Conservation (phyloP, 169 alveolate species). For the Toxoplasma gondii region DNA sequence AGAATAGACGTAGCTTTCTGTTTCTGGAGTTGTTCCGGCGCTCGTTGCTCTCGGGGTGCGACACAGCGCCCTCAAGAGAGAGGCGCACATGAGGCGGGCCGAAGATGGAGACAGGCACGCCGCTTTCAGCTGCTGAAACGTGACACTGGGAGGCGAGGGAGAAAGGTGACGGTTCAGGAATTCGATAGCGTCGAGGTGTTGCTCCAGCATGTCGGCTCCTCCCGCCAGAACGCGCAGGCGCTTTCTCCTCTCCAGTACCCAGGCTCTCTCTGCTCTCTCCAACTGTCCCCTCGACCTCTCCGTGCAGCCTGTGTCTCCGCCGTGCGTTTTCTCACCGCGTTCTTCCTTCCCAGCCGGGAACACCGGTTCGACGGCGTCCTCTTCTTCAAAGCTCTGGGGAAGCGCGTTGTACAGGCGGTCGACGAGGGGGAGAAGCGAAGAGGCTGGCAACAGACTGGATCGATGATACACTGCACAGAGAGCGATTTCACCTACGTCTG, state of each 20-base stretch:
- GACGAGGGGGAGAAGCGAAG: neutral
- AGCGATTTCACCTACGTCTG: constrained; percentile 26
- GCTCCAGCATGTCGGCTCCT: constrained; percentile 46
- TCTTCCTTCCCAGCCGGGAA: constrained; percentile 1
- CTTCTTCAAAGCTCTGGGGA: constrained; percentile 33
- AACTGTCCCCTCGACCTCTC: neutral
- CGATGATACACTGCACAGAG: constrained; percentile 36
- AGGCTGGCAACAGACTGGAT: neutral
- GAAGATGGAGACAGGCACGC: constrained; percentile 13
- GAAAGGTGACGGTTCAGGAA: neutral
- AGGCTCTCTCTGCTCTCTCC: neutral
- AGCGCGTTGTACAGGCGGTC: constrained; percentile 18
- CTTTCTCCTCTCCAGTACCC: neutral
- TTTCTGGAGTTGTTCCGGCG: neutral
- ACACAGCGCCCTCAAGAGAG: neutral
- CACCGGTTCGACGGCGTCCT: neutral
- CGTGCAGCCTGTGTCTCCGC: neutral
- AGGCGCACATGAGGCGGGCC: neutral
- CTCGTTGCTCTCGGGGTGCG: neutral
- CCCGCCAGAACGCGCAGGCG: constrained; percentile 32
- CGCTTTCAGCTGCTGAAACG: constrained; percentile 37
- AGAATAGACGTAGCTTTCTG: neutral
- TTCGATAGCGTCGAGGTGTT: constrained; percentile 22
- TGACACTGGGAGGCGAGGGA: neutral
- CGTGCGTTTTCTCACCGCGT: neutral